phyloP scores from a whole-genome alignment of 352 stramenopile genomes.

The Pythium insidiosum region DNA sequence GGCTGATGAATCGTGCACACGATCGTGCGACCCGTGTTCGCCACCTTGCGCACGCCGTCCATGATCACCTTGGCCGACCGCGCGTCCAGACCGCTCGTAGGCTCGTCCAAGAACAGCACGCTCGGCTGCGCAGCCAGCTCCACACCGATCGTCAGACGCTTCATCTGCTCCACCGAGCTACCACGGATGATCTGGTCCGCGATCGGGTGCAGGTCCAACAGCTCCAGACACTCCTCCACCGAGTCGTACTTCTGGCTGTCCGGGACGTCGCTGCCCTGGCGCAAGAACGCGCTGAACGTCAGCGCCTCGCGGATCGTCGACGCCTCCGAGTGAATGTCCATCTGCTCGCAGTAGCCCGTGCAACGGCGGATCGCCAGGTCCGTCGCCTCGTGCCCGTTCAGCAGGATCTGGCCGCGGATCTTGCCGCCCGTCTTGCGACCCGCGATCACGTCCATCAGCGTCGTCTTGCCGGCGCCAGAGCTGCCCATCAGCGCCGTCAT shows the following conservation, averaged over 20 bases:
- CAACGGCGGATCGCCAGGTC: slow-evolving; percentile 23
- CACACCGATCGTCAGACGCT: slow-evolving; percentile 27
- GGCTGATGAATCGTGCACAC: slow-evolving; percentile 88
- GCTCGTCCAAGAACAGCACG: slow-evolving; percentile 65
- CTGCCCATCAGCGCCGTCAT: too few relatives aligned
- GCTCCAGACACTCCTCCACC: slow-evolving; percentile 14
- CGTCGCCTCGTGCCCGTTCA: slow-evolving; percentile 82
- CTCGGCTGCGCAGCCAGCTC: slow-evolving; percentile 64
- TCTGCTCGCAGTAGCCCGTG: slow-evolving; percentile 86
- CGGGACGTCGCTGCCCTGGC: slow-evolving; percentile 17
- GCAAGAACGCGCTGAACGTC: slow-evolving; percentile 72
- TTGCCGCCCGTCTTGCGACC: too few relatives aligned
- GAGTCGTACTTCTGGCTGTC: slow-evolving; percentile 16
- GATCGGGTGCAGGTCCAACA: slow-evolving; percentile 13
- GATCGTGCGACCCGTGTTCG: slow-evolving; percentile 45
- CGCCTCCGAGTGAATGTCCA: slow-evolving; percentile 63
- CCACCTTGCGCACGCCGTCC: slow-evolving; percentile 70
- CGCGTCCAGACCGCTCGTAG: slow-evolving; percentile 70
- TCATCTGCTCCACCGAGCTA: slow-evolving; percentile 21
- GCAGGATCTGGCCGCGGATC: slow-evolving; percentile 70
- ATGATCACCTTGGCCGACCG: slow-evolving; percentile 70
- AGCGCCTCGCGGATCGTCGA: slow-evolving; percentile 87
- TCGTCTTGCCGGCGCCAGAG: too few relatives aligned
- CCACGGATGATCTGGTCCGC: slow-evolving; percentile 15
- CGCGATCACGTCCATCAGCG: too few relatives aligned